Evolutionary conservation across 2,329 filamentous ascomycete genomes (phyloP).

Genomic region (Fusarium gaditjirri): DNA sequence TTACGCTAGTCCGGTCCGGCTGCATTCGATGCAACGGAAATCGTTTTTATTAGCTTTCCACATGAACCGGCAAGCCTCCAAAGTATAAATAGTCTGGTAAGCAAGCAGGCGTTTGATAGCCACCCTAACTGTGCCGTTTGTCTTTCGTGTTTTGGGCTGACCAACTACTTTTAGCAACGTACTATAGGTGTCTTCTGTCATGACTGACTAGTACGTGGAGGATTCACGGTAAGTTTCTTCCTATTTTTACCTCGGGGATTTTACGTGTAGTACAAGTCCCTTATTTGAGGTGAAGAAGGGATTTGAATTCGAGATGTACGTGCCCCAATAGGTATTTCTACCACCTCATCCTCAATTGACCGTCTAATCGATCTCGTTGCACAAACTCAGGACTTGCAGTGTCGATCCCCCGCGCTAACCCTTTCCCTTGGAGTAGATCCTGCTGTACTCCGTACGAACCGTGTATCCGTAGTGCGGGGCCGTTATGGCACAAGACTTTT

Average conservation of each 20-base stretch:
- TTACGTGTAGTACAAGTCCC: neutral
- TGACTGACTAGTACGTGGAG: neutral
- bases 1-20: slow-evolving; percentile 13
- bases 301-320: neutral
- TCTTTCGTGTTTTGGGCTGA: slow-evolving; percentile 2
- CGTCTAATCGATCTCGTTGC: neutral
- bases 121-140: slow-evolving; percentile 7
- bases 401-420: slow-evolving; percentile 35
- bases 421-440: slow-evolving; percentile 15
- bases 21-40: neutral
- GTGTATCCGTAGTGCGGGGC: neutral
- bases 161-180: neutral
- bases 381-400: slow-evolving; percentile 27
- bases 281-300: neutral
- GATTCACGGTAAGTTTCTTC: neutral
- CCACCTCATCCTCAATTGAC: neutral
- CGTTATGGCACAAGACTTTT: neutral
- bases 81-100: neutral
- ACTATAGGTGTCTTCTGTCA: neutral
- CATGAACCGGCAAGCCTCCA: slow-evolving; percentile 22
- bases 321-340: neutral
- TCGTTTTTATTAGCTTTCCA: neutral
- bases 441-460: neutral
- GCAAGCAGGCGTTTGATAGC: slow-evolving; percentile 2
- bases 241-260: neutral